Conservation (phyloP, 2,329 filamentous ascomycete genomes). For the Neonectria faginata region DNA sequence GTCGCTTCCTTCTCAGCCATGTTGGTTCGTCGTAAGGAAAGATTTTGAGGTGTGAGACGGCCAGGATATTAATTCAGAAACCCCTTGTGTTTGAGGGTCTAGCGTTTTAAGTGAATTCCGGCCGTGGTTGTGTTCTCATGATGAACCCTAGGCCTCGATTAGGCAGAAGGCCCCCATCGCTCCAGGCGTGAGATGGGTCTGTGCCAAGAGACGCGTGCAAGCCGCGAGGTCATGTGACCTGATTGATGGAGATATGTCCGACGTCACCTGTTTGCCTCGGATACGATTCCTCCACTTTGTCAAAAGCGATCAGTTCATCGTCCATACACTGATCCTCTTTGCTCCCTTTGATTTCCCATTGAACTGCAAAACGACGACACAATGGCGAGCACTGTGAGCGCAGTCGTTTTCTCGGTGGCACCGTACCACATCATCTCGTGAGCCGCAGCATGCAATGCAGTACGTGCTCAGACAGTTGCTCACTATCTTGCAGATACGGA, state of each 20-base stretch:
- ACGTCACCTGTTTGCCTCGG: conserved; percentile 21
- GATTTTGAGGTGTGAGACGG: neutral
- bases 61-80: neutral
- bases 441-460: conserved; percentile 28
- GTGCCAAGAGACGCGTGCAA: conserved; percentile 41
- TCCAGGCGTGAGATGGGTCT: conserved; percentile 31
- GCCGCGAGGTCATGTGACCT: conserved; percentile 50
- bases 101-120: conserved; percentile 32
- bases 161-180: conserved; percentile 44
- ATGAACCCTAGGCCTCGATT: conserved; percentile 40
- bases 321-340: neutral
- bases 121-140: conserved; percentile 31
- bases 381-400: conserved; percentile 62
- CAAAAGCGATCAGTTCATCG: conserved; percentile 10
- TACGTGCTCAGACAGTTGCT: conserved; percentile 27
- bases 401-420: conserved; percentile 70
- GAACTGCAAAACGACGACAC: conserved; percentile 32
- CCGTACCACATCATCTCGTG: conserved; percentile 84
- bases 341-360: conserved; percentile 15
- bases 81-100: neutral
- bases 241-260: conserved; percentile 3
- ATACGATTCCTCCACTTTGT: neutral
- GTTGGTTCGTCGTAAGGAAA: conserved; percentile 39
- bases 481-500: conserved; percentile 74
- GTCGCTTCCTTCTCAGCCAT: conserved; percentile 97